Conservation (phyloP, 1,284 basidiomycete species). For the Limonomyces culmigenus region DNA sequence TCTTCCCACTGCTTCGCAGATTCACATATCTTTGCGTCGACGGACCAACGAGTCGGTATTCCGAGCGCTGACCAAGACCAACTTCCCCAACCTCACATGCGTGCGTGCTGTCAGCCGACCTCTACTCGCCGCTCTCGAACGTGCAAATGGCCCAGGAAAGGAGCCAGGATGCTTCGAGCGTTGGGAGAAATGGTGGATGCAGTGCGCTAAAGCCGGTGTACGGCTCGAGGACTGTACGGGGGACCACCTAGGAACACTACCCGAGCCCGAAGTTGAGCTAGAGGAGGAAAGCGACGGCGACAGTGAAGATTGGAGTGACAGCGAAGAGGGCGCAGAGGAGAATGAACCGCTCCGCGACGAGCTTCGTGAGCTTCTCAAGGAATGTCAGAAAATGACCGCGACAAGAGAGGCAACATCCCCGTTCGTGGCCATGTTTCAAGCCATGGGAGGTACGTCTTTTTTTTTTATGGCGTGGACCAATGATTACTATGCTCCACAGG, state of each 20-base stretch:
- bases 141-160: constrained; percentile 25
- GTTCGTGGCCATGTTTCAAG: too few species aligned
- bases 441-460: too few species aligned
- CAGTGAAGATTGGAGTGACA: constrained; percentile 17
- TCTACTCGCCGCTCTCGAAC: constrained; percentile 39
- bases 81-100: constrained; percentile 42
- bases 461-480: too few species aligned
- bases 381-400: too few species aligned
- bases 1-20: constrained; percentile 25
- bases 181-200: constrained; percentile 56
- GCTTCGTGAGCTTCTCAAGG: too few species aligned
- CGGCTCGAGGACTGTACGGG: constrained; percentile 56
- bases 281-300: constrained; percentile 18
- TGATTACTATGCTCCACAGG: too few species aligned
- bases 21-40: constrained; percentile 19
- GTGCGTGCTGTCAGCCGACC: constrained; percentile 37
- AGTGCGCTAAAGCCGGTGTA: constrained; percentile 27
- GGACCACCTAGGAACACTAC: constrained; percentile 35
- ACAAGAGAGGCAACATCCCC: too few species aligned
- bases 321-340: too few species aligned
- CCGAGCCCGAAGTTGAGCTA: constrained; percentile 21
- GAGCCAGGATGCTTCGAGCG: constrained; percentile 28
- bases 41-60: constrained; percentile 51
- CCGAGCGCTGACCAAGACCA: constrained; percentile 27
- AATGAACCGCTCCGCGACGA: too few species aligned